Percentiles rank a stretch among this genome's conserved stretches.
phyloP scores from a whole-genome alignment of 2,329 filamentous ascomycete genomes.

The Fusarium mexicanum region DNA sequence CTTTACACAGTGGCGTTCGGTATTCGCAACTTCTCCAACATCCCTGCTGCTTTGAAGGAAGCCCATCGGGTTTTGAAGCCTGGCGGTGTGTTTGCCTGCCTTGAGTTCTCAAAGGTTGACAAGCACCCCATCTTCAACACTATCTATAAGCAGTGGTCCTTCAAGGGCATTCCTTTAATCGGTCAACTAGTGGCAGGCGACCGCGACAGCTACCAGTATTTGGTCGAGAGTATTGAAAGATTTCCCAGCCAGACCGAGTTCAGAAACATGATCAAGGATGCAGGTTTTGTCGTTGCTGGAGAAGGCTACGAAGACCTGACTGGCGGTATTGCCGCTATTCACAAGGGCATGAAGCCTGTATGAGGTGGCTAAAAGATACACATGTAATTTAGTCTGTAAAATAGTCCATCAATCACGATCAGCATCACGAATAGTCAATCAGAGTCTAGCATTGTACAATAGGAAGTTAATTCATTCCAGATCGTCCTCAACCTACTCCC shows the following conservation, averaged over 20 bases:
- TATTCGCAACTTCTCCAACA: constrained; percentile 96
- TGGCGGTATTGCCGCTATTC: constrained; percentile 92
- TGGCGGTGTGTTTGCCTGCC: constrained; percentile 93
- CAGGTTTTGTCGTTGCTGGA: constrained; percentile 86
- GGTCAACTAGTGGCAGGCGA: constrained; percentile 95
- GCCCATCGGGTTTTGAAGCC: constrained; percentile 91
- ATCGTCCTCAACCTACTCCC: constrained; percentile 31
- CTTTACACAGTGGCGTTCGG: constrained; percentile 98
- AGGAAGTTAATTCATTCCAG: constrained; percentile 39
- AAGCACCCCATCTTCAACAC: constrained; percentile 81
- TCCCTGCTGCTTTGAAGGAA: constrained; percentile 82
- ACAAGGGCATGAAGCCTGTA: constrained; percentile 90
- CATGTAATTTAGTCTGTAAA: constrained; percentile 39
- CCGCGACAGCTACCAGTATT: constrained; percentile 95
- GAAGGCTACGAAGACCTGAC: constrained; percentile 90
- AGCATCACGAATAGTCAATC: constrained; percentile 21
- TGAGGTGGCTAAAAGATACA: constrained; percentile 29
- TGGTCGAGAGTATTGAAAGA: constrained; percentile 95
- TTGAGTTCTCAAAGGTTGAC: constrained; percentile 91
- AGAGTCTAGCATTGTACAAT: constrained; percentile 36
- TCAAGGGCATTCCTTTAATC: constrained; percentile 91
- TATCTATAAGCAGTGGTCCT: constrained; percentile 95
- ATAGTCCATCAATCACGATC: constrained; percentile 16
- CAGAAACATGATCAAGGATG: constrained; percentile 81
- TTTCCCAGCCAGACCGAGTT: constrained; percentile 91